These are phyloP conservation scores for Aurantiochytrium sp. DNA, from an alignment of 108 stramenopile species.

Conservation along the genomic window DNA sequence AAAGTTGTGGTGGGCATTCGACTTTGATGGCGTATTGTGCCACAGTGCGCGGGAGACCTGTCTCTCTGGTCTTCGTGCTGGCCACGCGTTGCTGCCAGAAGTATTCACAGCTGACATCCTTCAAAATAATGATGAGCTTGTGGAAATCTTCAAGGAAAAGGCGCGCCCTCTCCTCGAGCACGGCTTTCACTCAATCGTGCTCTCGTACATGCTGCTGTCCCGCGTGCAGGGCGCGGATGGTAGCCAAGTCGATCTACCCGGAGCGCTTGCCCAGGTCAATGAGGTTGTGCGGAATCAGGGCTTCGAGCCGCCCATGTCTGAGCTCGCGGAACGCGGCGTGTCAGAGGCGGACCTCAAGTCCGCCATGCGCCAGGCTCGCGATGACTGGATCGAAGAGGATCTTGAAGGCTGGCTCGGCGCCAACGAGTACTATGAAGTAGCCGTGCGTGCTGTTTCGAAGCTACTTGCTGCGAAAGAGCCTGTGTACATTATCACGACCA, in stretches of 20 bases:
- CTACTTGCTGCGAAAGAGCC: not conserved
- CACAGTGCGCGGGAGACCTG: not conserved
- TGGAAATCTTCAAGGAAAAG: not conserved
- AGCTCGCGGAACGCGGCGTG: not conserved
- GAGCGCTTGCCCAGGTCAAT: not conserved
- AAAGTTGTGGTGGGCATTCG: not conserved
- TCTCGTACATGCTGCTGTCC: not conserved
- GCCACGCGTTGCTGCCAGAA: not conserved
- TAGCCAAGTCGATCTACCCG: not conserved
- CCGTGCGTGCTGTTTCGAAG: not conserved
- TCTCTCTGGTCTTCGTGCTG: not conserved
- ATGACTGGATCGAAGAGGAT: not conserved
- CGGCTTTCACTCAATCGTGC: not conserved
- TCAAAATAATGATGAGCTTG: not conserved
- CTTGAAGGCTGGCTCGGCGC: constrained; percentile 3
- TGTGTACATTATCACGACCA: constrained; percentile 10
- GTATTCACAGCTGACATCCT: not conserved
- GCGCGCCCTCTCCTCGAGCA: not conserved
- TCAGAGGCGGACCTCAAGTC: not conserved
- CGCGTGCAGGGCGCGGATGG: not conserved
- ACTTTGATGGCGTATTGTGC: constrained; percentile 8
- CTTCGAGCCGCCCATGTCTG: not conserved
- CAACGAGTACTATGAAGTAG: not conserved
- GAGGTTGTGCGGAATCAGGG: not conserved
- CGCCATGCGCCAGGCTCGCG: not conserved